Base-by-base conservation (phyloP, 305 asterid species). In the Coffea humblotiana region DNA sequence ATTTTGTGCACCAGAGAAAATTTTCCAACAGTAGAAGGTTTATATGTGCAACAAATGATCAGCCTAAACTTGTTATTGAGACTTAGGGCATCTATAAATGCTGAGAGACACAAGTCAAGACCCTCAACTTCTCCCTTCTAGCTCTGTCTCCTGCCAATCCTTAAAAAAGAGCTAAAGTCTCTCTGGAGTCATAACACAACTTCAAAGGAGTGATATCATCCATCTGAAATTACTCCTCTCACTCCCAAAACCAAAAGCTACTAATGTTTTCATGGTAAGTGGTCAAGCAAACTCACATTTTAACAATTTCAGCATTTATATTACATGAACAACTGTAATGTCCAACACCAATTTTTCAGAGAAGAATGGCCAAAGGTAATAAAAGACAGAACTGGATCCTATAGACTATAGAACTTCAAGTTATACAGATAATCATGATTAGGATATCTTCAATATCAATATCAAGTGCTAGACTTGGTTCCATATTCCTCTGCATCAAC, bases 391-490 rank as follows among this genome's bases (percentile, higher is more conserved):
- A 54, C 23, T 12, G 40, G 12, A 70, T 25, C 6, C 43, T 51
- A 29, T 49, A 69, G 52, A 48, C 43, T 10, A n/a, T 23, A 70
- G 21, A 11, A 60, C 25, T 56, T 3, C 18, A 60, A 21, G 63
- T 48, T 37, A 60, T 8, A n/a, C n/a, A 58, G 71, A 75, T 8
- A 52, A 35, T 4, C 45, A 56, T 37, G 25, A 63, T 15, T 14
- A 92, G 97, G 99, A 95, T 92, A 95, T 95, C 92, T 88, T 91
- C 89, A 85, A 90, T 90, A 82, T 84, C 80, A 87, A 95, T 89
- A 83, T 95, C 99, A 89, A 93, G 91, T 78, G 93, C 96, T 85
- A 93, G 95, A 82, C 98, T 88, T 73, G 83, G 90, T 77, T 93
- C 98, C 72, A 95, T 89, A 85, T 91, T 93, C 93, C 88, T 87